Base-by-base conservation (phyloP, 2,329 filamentous ascomycete species). In the Penicillium freii region DNA sequence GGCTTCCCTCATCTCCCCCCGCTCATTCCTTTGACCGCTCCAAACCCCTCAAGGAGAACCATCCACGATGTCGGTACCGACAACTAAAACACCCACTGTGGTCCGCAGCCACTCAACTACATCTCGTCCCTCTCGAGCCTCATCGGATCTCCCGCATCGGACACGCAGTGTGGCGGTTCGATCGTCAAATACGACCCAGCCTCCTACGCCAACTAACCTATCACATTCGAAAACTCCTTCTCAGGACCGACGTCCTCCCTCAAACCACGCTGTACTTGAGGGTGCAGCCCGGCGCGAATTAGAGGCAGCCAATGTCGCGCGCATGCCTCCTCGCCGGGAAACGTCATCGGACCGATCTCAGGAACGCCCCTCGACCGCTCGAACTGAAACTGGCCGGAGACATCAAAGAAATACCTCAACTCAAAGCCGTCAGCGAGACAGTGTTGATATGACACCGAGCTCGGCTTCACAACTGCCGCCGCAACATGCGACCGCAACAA, bases 241-340 rank as follows among this genome's bases (percentile, higher is more conserved):
- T 15, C 70, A 77, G 74, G 73, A 80, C 55, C 76, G 76, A 58
- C 78, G 80, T 45, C 75, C 80, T 47, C 75, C 72, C 49, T 72
- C 72, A 56, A 81, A 77, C 68, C 79, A 75, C 66, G 73, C 74
- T 48, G 76, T 78, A 44, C 77, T 85, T 44, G 77, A 77, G 56
- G 79, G 77, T 70, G 80, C 83, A 65, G 79, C 81, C 56, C 85
- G 88, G 69, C 82, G 87, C 73, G 90, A 94, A 76, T 87, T 87
- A 79, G 90, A 93, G 77, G 83, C 87, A 67, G 80, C 82, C 67
- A 87, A 87, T 78, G 75, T 89, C 78, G 83, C 84, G 67, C 80
- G 82, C 53, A 78, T 84, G 38, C 66, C 75, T 51, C 74, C 77
- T 65, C 82, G 80, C 76, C 85, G 83, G 54, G 83, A 86, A 76